Percentiles rank a stretch among this genome's conserved stretches.
phyloP scores from a whole-genome alignment of 2,329 filamentous ascomycete genomes.

The Hysterium pulicare region DNA sequence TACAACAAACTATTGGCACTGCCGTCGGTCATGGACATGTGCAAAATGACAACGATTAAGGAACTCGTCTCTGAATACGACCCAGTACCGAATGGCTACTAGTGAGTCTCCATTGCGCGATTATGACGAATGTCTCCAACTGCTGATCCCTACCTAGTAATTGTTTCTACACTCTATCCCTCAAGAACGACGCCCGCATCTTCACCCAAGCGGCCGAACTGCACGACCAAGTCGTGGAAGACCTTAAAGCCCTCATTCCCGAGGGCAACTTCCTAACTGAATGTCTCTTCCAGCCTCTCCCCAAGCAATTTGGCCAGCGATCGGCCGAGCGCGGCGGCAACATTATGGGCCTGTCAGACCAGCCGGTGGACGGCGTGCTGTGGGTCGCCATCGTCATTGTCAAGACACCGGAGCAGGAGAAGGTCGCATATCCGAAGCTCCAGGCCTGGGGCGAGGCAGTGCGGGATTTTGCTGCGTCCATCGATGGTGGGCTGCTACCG shows the following conservation, averaged over 20 bases:
- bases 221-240: neutral
- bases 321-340: conserved; percentile 10
- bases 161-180: conserved; percentile 4
- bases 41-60: conserved; percentile 7
- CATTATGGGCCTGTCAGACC: conserved; percentile 16
- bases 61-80: conserved; percentile 4
- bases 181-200: conserved; percentile 5
- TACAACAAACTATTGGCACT: too few species aligned
- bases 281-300: conserved; percentile 13
- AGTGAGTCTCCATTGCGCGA: conserved; percentile 7
- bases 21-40: too few species aligned
- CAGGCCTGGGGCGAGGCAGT: conserved; percentile 2
- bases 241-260: conserved; percentile 1
- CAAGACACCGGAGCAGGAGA: conserved; percentile 6
- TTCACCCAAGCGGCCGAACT: conserved; percentile 2
- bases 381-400: conserved; percentile 8
- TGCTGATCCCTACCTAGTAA: too few species aligned
- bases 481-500: neutral
- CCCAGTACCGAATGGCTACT: conserved; percentile 2
- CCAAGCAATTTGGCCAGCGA: conserved; percentile 7
- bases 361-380: conserved; percentile 12
- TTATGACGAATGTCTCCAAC: too few species aligned
- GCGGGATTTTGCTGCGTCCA: conserved; percentile 2
- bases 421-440: conserved; percentile 3
- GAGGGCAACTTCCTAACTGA: conserved; percentile 12